phyloP scores from a whole-genome alignment of 164 flowering plant genomes.

The Sedum album region DNA sequence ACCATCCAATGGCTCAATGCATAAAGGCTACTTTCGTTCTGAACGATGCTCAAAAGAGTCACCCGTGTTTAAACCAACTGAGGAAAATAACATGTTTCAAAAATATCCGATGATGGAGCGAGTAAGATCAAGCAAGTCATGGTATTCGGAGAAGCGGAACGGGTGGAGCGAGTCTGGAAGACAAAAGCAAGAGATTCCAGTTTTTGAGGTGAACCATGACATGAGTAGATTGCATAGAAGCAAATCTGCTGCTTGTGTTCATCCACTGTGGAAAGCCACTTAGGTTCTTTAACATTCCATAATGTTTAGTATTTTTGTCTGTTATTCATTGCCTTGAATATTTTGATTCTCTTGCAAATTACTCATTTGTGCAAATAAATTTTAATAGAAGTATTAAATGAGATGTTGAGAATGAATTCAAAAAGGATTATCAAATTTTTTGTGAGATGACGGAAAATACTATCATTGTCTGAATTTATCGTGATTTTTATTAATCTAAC shows the following conservation, averaged over 20 bases:
- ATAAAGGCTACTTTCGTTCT: slow-evolving; percentile 22
- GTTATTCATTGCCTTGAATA: too few species aligned
- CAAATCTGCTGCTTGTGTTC: slow-evolving; percentile 7
- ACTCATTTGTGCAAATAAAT: too few species aligned
- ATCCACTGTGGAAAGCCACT: slow-evolving; percentile 1
- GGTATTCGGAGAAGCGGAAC: slow-evolving; percentile 18
- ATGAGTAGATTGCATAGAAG: slow-evolving; percentile 14
- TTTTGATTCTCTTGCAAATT: too few species aligned
- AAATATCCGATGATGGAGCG: slow-evolving; percentile 24
- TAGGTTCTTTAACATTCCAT: neutral
- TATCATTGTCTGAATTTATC: too few species aligned
- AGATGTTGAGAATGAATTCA: too few species aligned
- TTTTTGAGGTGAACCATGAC: slow-evolving; percentile 31
- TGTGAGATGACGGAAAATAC: too few species aligned
- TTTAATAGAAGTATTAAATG: too few species aligned
- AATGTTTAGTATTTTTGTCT: too few species aligned
- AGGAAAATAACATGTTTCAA: slow-evolving; percentile 10
- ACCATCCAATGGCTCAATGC: slow-evolving; percentile 25
- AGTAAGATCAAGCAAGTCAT: slow-evolving; percentile 10
- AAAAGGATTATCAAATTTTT: too few species aligned
- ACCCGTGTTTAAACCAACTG: slow-evolving; percentile 22
- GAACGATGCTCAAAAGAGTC: slow-evolving; percentile 16
- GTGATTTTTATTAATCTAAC: too few species aligned
- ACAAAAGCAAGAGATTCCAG: slow-evolving; percentile 30
- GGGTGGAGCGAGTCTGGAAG: slow-evolving; percentile 14